A percentile compares a stretch with the other conserved stretches of the same genome.
These are phyloP conservation scores for Fusarium longipes DNA, from an alignment of 2,329 filamentous ascomycete genomes.

Conservation along the genomic window DNA sequence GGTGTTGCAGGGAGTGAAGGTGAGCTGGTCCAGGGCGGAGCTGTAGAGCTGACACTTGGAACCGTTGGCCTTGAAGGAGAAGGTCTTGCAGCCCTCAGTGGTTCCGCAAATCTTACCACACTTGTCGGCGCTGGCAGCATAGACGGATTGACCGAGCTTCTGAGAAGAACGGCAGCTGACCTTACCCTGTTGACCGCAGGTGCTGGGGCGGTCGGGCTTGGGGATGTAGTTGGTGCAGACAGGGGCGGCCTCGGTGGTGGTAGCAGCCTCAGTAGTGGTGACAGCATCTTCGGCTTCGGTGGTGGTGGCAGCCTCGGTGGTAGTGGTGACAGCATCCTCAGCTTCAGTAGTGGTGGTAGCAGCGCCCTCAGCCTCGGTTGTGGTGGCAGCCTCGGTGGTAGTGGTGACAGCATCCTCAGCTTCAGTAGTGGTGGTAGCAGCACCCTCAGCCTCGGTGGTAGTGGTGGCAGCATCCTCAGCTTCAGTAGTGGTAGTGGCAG, in stretches of 20 bases:
- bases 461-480: not conserved
- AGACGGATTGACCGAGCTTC: conserved; percentile 4
- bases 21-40: not conserved
- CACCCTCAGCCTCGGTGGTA: not conserved
- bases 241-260: conserved; percentile 17
- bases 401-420: not conserved
- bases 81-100: conserved; percentile 20
- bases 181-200: conserved; percentile 21
- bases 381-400: not conserved
- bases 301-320: not conserved
- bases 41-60: conserved; percentile 24
- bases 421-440: not conserved
- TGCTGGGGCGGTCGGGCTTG: conserved; percentile 1
- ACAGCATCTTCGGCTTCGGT: not conserved
- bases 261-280: not conserved
- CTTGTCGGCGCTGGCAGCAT: not conserved
- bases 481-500: not conserved
- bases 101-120: conserved; percentile 18
- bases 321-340: not conserved
- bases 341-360: not conserved
- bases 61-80: conserved; percentile 6
- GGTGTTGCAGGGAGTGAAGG: conserved; percentile 9
- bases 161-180: conserved; percentile 13
- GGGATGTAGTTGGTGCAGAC: conserved; percentile 21
- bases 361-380: not conserved